phyloP scores from a whole-genome alignment of 441 rosid genomes.

The Populus tomentosa region DNA sequence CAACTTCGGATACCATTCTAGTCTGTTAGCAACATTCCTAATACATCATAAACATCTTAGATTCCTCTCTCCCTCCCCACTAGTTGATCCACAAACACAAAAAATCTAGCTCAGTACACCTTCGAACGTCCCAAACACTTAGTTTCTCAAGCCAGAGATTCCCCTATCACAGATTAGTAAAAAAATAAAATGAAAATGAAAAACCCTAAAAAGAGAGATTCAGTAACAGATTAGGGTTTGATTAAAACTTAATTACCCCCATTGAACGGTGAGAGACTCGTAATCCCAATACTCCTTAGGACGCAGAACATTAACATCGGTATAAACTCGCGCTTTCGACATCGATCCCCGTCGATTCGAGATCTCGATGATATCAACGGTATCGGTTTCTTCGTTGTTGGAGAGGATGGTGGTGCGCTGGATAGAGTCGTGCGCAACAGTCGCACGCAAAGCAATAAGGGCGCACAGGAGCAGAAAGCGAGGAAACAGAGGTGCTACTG shows the following conservation, averaged over 20 bases:
- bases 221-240: slow-evolving; percentile 4
- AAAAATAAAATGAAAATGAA: background rate
- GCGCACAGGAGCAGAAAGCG: slow-evolving; percentile 46
- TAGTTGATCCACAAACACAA: background rate
- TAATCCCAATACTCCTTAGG: slow-evolving; percentile 95
- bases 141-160: background rate
- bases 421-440: slow-evolving; percentile 43
- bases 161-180: background rate
- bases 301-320: slow-evolving; percentile 68
- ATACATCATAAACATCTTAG: background rate
- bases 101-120: background rate
- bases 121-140: background rate
- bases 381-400: background rate
- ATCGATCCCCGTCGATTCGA: slow-evolving; percentile 32
- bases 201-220: background rate
- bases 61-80: background rate
- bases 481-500: slow-evolving; percentile 21
- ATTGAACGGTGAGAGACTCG: slow-evolving; percentile 79
- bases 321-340: slow-evolving; percentile 68
- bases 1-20: background rate
- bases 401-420: slow-evolving; percentile 22
- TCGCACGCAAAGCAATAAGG: slow-evolving; percentile 42
- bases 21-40: background rate
- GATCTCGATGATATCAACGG: slow-evolving; percentile 36
- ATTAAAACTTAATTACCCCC: slow-evolving; percentile 53